Base-by-base conservation (phyloP, 2,329 filamentous ascomycete species). In the Trichocomaceae sp. region DNA sequence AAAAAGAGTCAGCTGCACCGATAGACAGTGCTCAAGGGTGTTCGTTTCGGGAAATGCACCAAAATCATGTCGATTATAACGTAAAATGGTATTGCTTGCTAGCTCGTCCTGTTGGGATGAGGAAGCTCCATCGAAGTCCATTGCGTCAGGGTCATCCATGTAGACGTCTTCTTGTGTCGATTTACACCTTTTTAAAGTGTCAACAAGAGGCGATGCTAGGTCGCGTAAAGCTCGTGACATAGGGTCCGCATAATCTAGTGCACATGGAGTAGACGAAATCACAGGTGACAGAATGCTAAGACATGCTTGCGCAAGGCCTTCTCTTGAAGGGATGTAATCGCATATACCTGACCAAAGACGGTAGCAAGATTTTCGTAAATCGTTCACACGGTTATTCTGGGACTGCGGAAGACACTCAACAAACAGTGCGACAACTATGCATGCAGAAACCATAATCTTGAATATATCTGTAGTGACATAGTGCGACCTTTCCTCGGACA, bases 391-490 rank as follows among this genome's bases (percentile, higher is more conserved):
- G 63, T 56, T 67, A 42, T 55, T 70, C 58, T 41, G 55, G 58
- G 60, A 67, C 51, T 55, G 72, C 39, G 62, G 69, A 45, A 66
- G 62, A 56, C 46, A 76, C 59, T 57, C 74, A 58, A 62, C 57
- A 65, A 66, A 66, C 49, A 78, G 57, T 19, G 65, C 63, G 22
- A 64, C 67, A 20, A 76, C 67, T 19, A 78, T 68, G 61, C 76
- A 79, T 46, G 79, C 70, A n/a, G 74, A 77, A 5, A 69, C 67
- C n/a, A 79, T 54, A 29, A 78, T 72, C 37, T 77, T 76, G 58
- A 80, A 63, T 63, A 79, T 74, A 54, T 81, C 77, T 6, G 70
- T 62, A 22, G 74, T 79, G 15, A 81, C 68, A 60, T 72, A 72
- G 50, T 74, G 70, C n/a, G 70, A 66, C 44, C 70, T 75, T 17